phyloP scores from a whole-genome alignment of 108 stramenopile genomes.

The Skeletonema menzelii region DNA sequence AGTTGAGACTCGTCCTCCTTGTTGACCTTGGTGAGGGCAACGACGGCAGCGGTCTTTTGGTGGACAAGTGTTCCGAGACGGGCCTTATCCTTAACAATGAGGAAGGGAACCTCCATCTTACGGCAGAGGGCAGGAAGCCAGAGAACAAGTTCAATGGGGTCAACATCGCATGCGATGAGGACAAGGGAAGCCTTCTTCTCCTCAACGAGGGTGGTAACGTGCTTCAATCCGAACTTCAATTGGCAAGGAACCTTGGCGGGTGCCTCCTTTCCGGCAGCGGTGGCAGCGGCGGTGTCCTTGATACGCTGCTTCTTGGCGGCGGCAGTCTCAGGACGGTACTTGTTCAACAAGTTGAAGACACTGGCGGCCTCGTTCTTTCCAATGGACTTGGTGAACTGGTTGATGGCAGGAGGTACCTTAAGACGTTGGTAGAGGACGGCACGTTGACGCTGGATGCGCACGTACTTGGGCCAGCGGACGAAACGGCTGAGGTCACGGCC shows the following conservation, averaged over 20 bases:
- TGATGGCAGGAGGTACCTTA: constrained; percentile 97
- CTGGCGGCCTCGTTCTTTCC: constrained; percentile 98
- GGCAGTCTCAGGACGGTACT: constrained; percentile 98
- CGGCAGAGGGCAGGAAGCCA: constrained; percentile 99
- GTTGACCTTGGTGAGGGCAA: constrained; percentile 88
- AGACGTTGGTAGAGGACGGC: constrained; percentile 98
- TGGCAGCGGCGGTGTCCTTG: constrained; percentile 95
- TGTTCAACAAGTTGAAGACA: constrained; percentile 95
- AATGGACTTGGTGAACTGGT: constrained; percentile 98
- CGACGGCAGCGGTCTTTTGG: constrained; percentile 93
- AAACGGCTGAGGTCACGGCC: constrained; percentile 96
- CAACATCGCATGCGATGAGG: constrained; percentile 97
- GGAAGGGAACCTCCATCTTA: constrained; percentile 99
- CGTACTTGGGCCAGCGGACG: constrained; percentile 97
- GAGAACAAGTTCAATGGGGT: constrained; percentile 98
- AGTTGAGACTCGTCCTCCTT: constrained; percentile 92
- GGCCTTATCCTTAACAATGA: constrained; percentile 99
- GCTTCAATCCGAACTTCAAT: constrained; percentile 98
- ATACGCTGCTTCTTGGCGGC: constrained; percentile 96
- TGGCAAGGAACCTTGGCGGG: constrained; percentile 70
- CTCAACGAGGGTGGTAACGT: constrained; percentile 98
- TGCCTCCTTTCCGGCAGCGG: constrained; percentile 63
- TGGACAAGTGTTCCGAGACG: constrained; percentile 97
- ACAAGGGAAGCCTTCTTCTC: constrained; percentile 99
- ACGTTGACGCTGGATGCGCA: constrained; percentile 98